A percentile compares a stretch with the other conserved stretches of the same genome.
phyloP scores from a whole-genome alignment of 768 basidiomycete genomes.

The Rhizopogon vulgaris region DNA sequence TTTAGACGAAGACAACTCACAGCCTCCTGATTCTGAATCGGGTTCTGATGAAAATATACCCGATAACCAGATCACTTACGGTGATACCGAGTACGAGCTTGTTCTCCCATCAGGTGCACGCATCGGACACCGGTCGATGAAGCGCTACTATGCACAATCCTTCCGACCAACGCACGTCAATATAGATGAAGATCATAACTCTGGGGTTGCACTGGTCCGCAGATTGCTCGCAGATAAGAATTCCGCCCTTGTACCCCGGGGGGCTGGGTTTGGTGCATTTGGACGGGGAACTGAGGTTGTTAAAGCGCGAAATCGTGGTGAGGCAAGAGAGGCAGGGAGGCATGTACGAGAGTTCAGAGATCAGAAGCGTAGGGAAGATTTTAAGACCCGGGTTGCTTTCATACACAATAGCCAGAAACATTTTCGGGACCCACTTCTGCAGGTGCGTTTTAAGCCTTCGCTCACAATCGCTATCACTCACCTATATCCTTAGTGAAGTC shows the following conservation, averaged over 20 bases:
- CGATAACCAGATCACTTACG: constrained; percentile 60
- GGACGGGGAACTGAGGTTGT: constrained; percentile 79
- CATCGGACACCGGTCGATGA: constrained; percentile 87
- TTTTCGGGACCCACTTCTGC: constrained; percentile 67
- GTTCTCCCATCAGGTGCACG: constrained; percentile 89
- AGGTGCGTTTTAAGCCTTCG: constrained; percentile 26
- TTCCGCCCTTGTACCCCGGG: constrained; percentile 75
- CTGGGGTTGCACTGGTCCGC: constrained; percentile 72
- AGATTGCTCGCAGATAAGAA: constrained; percentile 76
- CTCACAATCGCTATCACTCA: constrained; percentile 1
- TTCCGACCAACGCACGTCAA: constrained; percentile 43
- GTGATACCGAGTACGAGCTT: constrained; percentile 80
- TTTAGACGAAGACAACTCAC: constrained; percentile 34
- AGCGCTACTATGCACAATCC: constrained; percentile 81
- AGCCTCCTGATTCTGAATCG: constrained; percentile 27
- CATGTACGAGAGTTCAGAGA: constrained; percentile 84
- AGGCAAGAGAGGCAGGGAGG: constrained; percentile 87
- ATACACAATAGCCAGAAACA: constrained; percentile 86
- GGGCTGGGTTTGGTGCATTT: constrained; percentile 83
- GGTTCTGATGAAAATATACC: constrained; percentile 37
- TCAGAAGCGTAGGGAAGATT: constrained; percentile 69
- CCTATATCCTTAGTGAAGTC: constrained; percentile 11
- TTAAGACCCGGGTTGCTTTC: constrained; percentile 79
- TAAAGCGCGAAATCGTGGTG: constrained; percentile 89
- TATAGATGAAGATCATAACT: constrained; percentile 57